Base-by-base conservation (phyloP, 257 asterid genomes). In the Capsicum chinense region DNA sequence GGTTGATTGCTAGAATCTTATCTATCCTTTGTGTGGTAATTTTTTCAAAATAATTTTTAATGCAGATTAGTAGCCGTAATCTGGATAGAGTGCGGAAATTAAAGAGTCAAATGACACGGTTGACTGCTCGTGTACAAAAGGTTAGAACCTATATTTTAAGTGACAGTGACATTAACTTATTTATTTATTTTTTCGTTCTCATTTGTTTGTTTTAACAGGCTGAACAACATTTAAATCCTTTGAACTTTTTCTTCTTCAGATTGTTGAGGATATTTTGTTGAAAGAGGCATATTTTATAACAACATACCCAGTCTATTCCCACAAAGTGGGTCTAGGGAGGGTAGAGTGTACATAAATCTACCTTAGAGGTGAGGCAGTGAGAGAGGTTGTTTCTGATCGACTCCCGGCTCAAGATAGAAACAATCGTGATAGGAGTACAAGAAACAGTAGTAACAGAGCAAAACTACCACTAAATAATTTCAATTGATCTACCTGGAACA, bases 61-160 rank as follows among this genome's bases (percentile, higher is more conserved):
- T 89, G 86, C 92, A 95, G 99, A 95, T 95, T 85, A 95, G 94
- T 85, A 93, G 97, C 93, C 94, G 97, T 80, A 95, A 95, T 90
- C 90, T 95, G 85, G 99, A 95, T 85, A 89, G 96, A 56, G 97
- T 95, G 13, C 94, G 98, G 66, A 95, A 93, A 83, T 82, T 94
- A 50, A 95, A 95, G 92, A 92, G 98, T 92, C 97, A 93, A 85
- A 95, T 95, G 98, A 95, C 98, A 80, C 90, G 99, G 89, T 87
- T 95, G 90, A 95, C 98, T 83, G 97, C 93, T 76, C 98, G 98
- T 26, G 99, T 96, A 39, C 99, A 96, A 86, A 96, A 95, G 97
- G 99, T 95, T 85, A 21, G 62, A 33, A 54, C 82, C 66, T 54
- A 78, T 78, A 78, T 7, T 14, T 14, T 54, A 54, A 54, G 64